Conservation (phyloP, 169 alveolate species). For the Amoebophrya sp. region DNA sequence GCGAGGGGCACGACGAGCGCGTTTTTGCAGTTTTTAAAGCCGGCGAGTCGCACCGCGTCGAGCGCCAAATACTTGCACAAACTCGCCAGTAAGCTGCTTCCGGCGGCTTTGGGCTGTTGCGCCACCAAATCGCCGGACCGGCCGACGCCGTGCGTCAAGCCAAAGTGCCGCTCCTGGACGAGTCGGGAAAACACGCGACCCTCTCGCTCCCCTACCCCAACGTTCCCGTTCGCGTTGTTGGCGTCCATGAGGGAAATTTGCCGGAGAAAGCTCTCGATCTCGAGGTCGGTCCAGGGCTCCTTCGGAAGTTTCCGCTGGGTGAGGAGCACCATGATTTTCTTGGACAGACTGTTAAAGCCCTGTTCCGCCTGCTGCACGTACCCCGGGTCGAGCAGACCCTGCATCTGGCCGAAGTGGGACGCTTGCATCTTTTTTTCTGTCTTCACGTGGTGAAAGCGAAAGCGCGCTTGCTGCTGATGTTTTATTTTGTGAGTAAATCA, state of each 20-base stretch:
- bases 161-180: constrained; percentile 62
- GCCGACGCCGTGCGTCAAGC: constrained; percentile 75
- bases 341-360: background rate
- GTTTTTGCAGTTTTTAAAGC: constrained; percentile 37
- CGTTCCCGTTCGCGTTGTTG: constrained; percentile 64
- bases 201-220: constrained; percentile 84
- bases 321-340: constrained; percentile 40
- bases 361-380: background rate
- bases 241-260: constrained; percentile 68
- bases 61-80: constrained; percentile 63
- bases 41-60: constrained; percentile 59
- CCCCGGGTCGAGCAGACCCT: background rate
- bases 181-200: constrained; percentile 69
- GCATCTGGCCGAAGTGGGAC: too few species aligned
- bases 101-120: constrained; percentile 79
- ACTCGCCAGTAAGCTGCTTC: constrained; percentile 64
- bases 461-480: too few species aligned
- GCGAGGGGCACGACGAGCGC: constrained; percentile 67
- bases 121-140: constrained; percentile 79
- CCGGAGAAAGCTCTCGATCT: constrained; percentile 56
- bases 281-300: constrained; percentile 58
- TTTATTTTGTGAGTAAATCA: too few species aligned
- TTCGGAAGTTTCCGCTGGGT: constrained; percentile 65
- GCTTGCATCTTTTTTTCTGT: too few species aligned
- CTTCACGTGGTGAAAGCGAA: too few species aligned